These are phyloP conservation scores for Arthromyces matolae DNA, from an alignment of 768 basidiomycete species.

Conservation along the genomic window DNA sequence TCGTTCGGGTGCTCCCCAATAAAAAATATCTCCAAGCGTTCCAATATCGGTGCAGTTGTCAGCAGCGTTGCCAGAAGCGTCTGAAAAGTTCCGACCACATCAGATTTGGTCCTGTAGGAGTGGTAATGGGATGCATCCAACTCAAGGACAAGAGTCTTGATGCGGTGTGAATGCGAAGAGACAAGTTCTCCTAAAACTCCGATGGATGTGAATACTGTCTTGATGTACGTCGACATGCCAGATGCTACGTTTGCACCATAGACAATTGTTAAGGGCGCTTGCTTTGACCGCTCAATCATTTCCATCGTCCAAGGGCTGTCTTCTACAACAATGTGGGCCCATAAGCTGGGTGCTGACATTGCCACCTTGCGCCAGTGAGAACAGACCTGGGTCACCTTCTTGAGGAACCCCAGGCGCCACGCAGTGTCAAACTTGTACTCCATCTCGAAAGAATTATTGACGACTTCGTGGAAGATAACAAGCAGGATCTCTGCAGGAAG, in stretches of 20 bases:
- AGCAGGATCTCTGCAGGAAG: neutral
- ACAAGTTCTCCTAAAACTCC: no score
- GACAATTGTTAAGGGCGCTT: neutral
- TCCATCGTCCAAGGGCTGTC: neutral
- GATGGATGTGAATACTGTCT: no score
- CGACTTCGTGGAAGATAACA: neutral
- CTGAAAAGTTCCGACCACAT: no score
- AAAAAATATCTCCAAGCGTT: no score
- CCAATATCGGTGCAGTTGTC: no score
- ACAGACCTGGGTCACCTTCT: neutral
- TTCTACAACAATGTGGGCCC: neutral
- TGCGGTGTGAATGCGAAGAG: no score
- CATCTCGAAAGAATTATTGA: neutral
- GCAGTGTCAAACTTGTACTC: neutral
- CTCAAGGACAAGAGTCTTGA: no score
- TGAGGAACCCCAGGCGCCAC: neutral
- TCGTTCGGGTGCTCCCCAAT: no score
- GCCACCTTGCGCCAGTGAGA: neutral
- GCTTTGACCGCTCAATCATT: neutral
- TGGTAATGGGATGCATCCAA: no score
- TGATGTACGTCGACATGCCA: no score
- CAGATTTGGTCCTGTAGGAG: no score
- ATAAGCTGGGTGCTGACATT: neutral
- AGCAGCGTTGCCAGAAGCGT: no score
- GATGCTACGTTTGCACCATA: neutral